A percentile compares a stretch with the other conserved stretches of the same genome.
Evolutionary conservation across 169 alveolate species (phyloP).

Genomic region (Amoebophrya sp.): DNA sequence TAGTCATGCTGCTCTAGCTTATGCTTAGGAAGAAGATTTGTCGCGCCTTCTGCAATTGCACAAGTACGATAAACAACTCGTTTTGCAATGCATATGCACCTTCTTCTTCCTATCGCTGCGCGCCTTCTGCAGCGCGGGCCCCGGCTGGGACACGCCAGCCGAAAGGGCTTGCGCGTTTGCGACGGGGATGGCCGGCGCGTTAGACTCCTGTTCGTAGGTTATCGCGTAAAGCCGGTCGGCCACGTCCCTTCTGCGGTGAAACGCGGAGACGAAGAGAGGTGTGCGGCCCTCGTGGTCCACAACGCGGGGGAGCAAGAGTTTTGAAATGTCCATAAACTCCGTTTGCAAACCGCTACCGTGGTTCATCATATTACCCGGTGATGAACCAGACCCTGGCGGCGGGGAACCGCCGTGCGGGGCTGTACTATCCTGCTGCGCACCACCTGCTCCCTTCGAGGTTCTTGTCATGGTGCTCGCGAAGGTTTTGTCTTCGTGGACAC

Average conservation of each 20-base stretch:
- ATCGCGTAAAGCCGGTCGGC: conserved; percentile 1
- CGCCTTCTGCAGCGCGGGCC: no score
- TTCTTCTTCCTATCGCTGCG: no score
- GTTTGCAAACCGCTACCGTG: neutral
- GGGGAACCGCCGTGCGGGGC: neutral
- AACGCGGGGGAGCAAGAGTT: neutral
- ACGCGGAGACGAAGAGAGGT: neutral
- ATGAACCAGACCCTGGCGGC: neutral
- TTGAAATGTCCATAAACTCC: neutral
- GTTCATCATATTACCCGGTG: neutral
- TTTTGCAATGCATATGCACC: no score
- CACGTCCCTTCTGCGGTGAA: neutral
- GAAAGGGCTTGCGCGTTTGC: no score
- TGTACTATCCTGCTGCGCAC: neutral
- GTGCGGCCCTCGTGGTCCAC: neutral
- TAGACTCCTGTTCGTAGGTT: neutral
- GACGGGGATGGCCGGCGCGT: no score
- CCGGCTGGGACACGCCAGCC: no score
- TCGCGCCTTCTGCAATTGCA: no score
- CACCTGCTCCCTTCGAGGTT: neutral
- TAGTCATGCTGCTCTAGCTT: no score
- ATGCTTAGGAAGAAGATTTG: no score
- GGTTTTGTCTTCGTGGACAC: neutral
- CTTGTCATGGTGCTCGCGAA: no score
- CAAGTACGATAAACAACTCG: no score